A percentile compares a stretch with the other conserved stretches of the same genome.
Evolutionary conservation across 164 flowering plant genomes (phyloP).

Genomic region (Vitis rotundifolia): DNA sequence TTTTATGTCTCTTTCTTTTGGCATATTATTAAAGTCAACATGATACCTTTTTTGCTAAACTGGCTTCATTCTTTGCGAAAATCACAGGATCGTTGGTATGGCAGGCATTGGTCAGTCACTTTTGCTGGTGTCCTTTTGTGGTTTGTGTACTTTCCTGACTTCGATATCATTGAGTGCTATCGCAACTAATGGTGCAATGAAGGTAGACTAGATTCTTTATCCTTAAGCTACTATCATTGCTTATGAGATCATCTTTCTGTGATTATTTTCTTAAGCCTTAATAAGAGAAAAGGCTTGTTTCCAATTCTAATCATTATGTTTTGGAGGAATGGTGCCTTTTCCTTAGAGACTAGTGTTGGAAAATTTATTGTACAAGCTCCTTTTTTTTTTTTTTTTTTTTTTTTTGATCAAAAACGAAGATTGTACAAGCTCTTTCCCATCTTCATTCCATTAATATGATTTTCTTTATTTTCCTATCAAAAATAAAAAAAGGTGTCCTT

Average conservation of each 20-base stretch:
- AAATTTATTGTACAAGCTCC: too few relatives aligned
- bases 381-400: too few relatives aligned
- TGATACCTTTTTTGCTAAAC: not conserved
- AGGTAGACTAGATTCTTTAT: conserved; percentile 43
- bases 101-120: conserved; percentile 95
- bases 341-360: too few relatives aligned
- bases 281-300: too few relatives aligned
- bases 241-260: not conserved
- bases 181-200: conserved; percentile 99
- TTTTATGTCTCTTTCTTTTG: too few relatives aligned
- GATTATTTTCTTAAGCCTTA: not conserved
- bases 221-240: not conserved
- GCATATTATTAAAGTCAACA: not conserved
- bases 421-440: too few relatives aligned
- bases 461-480: too few relatives aligned
- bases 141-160: conserved; percentile 91
- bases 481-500: too few relatives aligned
- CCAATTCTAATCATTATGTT: too few relatives aligned
- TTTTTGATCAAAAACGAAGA: too few relatives aligned
- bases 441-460: too few relatives aligned
- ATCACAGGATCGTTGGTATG: conserved; percentile 98
- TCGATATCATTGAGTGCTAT: conserved; percentile 94
- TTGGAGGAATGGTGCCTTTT: too few relatives aligned
- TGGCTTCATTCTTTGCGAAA: not conserved
- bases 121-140: conserved; percentile 86